phyloP scores from a whole-genome alignment of 495 filamentous ascomycete genomes.

The Trichoderma orchidacearum region DNA sequence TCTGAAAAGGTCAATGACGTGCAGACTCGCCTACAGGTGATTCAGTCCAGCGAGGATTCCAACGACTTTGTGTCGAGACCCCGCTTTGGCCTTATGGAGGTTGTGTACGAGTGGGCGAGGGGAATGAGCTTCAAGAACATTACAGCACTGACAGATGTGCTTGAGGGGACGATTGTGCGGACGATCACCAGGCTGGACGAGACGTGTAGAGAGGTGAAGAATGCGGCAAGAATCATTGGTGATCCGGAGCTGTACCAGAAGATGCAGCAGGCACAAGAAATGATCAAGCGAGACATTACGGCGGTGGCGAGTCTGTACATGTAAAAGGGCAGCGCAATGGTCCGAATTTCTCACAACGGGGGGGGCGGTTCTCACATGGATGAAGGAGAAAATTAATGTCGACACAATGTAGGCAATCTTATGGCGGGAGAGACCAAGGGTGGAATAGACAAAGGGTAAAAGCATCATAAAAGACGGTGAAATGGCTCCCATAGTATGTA shows the following conservation, averaged over 20 bases:
- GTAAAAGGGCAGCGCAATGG: slow-evolving; percentile 14
- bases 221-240: slow-evolving; percentile 90
- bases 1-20: slow-evolving; percentile 81
- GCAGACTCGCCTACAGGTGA: slow-evolving; percentile 80
- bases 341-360: background rate
- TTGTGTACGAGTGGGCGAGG: slow-evolving; percentile 96
- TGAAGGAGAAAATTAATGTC: background rate
- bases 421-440: no score
- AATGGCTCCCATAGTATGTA: no score
- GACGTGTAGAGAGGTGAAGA: slow-evolving; percentile 95
- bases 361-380: background rate
- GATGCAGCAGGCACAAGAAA: slow-evolving; percentile 91
- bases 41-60: slow-evolving; percentile 72
- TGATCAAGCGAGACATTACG: slow-evolving; percentile 93
- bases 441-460: no score
- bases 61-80: slow-evolving; percentile 83
- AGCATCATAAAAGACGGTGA: no score
- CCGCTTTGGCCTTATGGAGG: slow-evolving; percentile 87
- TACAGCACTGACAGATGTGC: slow-evolving; percentile 88
- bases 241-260: slow-evolving; percentile 86
- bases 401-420: no score
- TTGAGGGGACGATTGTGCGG: slow-evolving; percentile 91
- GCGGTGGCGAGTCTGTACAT: slow-evolving; percentile 81
- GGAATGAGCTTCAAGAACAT: slow-evolving; percentile 98
- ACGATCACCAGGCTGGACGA: slow-evolving; percentile 89